Evolutionary conservation across 805 yeast species (phyloP), one percentile per base, ranked within the genome.

Genomic region (Diddensiella santjacobensis): DNA sequence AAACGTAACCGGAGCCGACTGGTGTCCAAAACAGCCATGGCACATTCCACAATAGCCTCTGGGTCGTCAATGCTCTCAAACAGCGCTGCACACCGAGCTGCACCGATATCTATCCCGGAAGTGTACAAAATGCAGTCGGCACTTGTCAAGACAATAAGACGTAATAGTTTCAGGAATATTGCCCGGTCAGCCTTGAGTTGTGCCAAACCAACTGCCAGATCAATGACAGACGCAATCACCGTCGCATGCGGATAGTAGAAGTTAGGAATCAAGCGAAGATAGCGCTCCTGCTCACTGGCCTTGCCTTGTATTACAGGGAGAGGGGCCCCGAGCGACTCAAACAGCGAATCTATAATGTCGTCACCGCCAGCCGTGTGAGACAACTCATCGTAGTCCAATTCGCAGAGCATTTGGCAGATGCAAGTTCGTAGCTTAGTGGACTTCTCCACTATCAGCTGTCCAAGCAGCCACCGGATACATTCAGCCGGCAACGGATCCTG

Each of bases 41-140:
- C 31, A 26, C 11, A 26, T 13, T 26, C 31, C n/a, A n/a, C n/a
- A 13, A 26, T 26, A 26, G 13, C 8, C 13, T 26, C 31, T 8
- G 31, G 13, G 13, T 26, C 18, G 20, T 35, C 20, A 6, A 35
- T 35, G 15, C 38, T 8, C 20, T 35, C 20, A n/a, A 35, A 13
- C 18, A 35, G 18, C 38, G 6, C 20, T 8, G 38, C 10, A 8
- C 15, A 35, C 15, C 8, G 18, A 6, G 15, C 38, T 6, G 17
- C 15, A 8, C 18, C 38, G 18, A 35, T 8, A 35, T 35, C 38
- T 8, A 35, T 15, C 13, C 11, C 31, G 13, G 31, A 26, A 6
- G 38, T 8, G 8, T 35, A 17, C 20, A 35, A 17, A 35, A 35
- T 35, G 18, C 38, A 35, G 38, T 35, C 38, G 8, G 38, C 38